These are phyloP conservation scores for Ascochyta viciae-villosae DNA, from an alignment of 2,329 filamentous ascomycete genomes.

Conservation along the genomic window DNA sequence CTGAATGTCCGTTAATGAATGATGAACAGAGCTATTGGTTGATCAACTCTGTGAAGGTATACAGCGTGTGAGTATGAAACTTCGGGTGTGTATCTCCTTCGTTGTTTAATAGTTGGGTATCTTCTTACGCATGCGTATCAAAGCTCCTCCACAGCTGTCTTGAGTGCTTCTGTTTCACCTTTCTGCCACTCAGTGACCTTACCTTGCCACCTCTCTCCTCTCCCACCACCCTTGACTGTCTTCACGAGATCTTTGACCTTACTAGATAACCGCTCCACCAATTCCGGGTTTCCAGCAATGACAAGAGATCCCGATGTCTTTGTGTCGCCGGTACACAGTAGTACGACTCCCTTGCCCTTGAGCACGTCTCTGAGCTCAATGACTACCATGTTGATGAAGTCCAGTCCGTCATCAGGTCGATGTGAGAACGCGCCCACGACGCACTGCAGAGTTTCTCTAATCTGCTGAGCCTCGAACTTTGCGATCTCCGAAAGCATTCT, in stretches of 20 bases:
- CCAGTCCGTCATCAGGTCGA: slow-evolving; percentile 37
- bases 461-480: slow-evolving; percentile 32
- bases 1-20: slow-evolving; percentile 13
- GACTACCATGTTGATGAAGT: slow-evolving; percentile 39
- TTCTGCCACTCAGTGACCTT: slow-evolving; percentile 45
- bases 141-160: slow-evolving; percentile 23
- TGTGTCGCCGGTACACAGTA: slow-evolving; percentile 38
- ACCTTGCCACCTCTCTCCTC: slow-evolving; percentile 45
- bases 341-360: slow-evolving; percentile 33
- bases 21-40: slow-evolving; percentile 45
- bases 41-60: slow-evolving; percentile 50
- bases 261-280: slow-evolving; percentile 33
- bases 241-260: slow-evolving; percentile 37
- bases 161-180: slow-evolving; percentile 40
- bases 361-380: slow-evolving; percentile 36
- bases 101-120: slow-evolving; percentile 5
- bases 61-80: slow-evolving; percentile 32
- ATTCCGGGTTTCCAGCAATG: slow-evolving; percentile 33
- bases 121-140: slow-evolving; percentile 1
- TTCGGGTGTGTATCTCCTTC: background rate
- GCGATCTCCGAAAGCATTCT: slow-evolving; percentile 40
- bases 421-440: slow-evolving; percentile 31
- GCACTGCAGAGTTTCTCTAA: slow-evolving; percentile 27
- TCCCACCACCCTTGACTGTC: slow-evolving; percentile 41
- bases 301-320: slow-evolving; percentile 38